Evolutionary conservation across 2,329 filamentous ascomycete species (phyloP).

Genomic region (Biscogniauxia mediterranea): DNA sequence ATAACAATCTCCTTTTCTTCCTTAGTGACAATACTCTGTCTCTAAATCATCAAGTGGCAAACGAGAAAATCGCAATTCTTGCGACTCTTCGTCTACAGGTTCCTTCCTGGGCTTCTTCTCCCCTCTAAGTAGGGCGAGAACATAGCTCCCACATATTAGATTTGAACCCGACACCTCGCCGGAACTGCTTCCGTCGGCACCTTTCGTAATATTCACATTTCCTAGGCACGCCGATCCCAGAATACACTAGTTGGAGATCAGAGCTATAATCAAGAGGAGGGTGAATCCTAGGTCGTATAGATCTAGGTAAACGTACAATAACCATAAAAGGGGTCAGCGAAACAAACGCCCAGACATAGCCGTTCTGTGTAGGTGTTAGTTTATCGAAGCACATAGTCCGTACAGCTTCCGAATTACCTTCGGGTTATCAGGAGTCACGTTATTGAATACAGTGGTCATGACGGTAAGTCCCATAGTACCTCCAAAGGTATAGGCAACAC

Average conservation of each 20-base stretch:
- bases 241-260: constrained; percentile 13
- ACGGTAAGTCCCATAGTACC: constrained; percentile 64
- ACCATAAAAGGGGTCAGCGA: constrained; percentile 59
- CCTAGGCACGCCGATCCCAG: constrained; percentile 16
- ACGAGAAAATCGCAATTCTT: background rate
- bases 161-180: background rate
- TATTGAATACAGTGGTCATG: constrained; percentile 70
- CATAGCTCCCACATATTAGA: background rate
- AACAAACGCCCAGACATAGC: constrained; percentile 65
- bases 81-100: background rate
- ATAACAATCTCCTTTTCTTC: background rate
- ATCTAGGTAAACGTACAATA: constrained; percentile 33
- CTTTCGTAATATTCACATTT: constrained; percentile 19
- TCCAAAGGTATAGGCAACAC: constrained; percentile 60
- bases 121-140: background rate
- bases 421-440: constrained; percentile 46
- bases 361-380: constrained; percentile 37
- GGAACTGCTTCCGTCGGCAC: background rate
- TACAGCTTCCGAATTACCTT: constrained; percentile 28
- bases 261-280: background rate
- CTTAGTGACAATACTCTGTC: background rate
- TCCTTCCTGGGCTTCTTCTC: background rate
- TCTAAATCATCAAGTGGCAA: background rate
- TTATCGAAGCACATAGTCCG: background rate
- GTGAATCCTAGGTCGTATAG: background rate